Base-by-base conservation (phyloP, 345 rosid genomes). In the Heritiera littoralis region DNA sequence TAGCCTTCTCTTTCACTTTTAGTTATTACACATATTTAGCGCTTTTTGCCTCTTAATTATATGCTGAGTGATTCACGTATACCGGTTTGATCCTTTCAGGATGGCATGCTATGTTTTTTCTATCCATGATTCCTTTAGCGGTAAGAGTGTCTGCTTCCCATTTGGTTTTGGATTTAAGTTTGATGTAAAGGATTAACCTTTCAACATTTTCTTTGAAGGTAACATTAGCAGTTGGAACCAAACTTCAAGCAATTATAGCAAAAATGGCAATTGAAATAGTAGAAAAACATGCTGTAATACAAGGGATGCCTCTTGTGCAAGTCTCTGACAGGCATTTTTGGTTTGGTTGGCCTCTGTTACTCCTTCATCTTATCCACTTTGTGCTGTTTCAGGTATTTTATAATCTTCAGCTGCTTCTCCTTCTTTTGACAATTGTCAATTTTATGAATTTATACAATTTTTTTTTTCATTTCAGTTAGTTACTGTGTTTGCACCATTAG, bases 261-360 rank as follows among this genome's bases (percentile, higher is more conserved):
- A 80, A 83, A 75, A 94, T 96, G 99, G 98, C 99, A 6, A 35
- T 96, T 41, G 99, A 96, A 85, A 96, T 96, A 82, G 88, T 86
- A 45, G 94, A 96, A 80, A 94, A 92, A 82, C 95, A 96, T 38
- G 93, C 95, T 0, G 94, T 94, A 45, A 88, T 96, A 41, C 99
- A 96, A 88, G 99, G 98, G 83, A 91, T 96, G 89, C 99, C 98
- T 66, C 93, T 96, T 38, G 99, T 94, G 35, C 85, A 89, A 84
- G 98, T 94, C 70, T 89, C 97, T 49, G 95, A 96, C 81, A 78
- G 85, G 66, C 90, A 92, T 81, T 96, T 96, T 80, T 96, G 99
- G 99, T 89, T 96, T 64, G 35, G 81, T 70, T 86, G 95, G 89
- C 99, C 99, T 18, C 88, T 83, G 14, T 80, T 96, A 58, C 68